Percentiles rank a stretch among this genome's conserved stretches.
phyloP scores from a whole-genome alignment of 495 filamentous ascomycete genomes.

The Glonium stellatum region DNA sequence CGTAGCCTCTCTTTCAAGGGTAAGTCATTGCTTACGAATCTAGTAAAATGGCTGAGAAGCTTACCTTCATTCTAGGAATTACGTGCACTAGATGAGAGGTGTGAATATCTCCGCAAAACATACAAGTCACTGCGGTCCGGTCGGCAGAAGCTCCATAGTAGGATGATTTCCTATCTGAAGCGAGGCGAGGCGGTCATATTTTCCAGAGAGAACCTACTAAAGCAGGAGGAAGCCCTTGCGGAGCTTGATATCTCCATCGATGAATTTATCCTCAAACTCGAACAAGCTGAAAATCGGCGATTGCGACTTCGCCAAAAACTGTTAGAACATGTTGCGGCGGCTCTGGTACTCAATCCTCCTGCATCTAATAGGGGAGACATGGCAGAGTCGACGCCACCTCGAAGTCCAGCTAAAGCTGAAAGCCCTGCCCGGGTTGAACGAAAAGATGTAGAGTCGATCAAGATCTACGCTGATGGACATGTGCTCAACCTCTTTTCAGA shows the following conservation, averaged over 20 bases:
- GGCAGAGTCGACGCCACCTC: conserved; percentile 34
- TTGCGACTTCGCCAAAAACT: conserved; percentile 66
- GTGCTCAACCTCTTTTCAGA: conserved; percentile 41
- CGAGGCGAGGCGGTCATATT: conserved; percentile 56
- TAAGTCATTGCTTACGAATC: conserved; percentile 30
- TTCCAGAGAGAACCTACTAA: conserved; percentile 60
- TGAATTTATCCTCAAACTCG: conserved; percentile 65
- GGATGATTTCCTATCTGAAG: conserved; percentile 63
- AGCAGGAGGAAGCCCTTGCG: conserved; percentile 65
- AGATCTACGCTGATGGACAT: conserved; percentile 58
- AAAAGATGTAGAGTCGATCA: conserved; percentile 53
- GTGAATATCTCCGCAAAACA: conserved; percentile 63
- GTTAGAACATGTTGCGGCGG: conserved; percentile 51
- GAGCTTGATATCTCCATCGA: conserved; percentile 69
- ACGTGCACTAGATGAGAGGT: conserved; percentile 60
- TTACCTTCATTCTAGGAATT: conserved; percentile 47
- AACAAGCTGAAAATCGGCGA: conserved; percentile 67
- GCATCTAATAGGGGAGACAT: background rate
- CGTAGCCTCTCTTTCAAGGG: conserved; percentile 57
- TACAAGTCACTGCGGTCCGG: conserved; percentile 61
- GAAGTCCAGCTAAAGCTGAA: conserved; percentile 37
- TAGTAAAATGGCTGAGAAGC: background rate
- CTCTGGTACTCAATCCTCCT: conserved; percentile 24
- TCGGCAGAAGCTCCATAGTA: conserved; percentile 58
- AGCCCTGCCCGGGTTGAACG: conserved; percentile 39